These are phyloP conservation scores for Nakaseomyces glabratus DNA, from an alignment of 1,139 yeast genomes.

Conservation along the genomic window DNA sequence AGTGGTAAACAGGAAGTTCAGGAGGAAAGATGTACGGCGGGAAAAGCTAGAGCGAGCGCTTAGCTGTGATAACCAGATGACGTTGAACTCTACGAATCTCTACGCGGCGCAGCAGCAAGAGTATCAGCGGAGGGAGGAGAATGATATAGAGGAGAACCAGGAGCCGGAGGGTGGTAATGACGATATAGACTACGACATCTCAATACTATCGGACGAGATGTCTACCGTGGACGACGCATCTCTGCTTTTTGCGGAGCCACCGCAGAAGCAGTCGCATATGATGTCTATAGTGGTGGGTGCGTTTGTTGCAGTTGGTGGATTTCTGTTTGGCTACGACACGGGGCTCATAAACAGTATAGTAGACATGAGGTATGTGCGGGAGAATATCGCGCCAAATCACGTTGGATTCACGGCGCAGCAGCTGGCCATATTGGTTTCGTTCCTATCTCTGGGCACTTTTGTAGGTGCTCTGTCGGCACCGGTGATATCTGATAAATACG, in stretches of 20 bases:
- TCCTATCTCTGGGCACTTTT: slow-evolving; percentile 66
- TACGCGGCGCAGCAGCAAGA: neutral
- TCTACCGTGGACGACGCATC: slow-evolving; percentile 16
- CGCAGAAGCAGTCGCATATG: slow-evolving; percentile 41
- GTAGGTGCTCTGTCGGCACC: slow-evolving; percentile 71
- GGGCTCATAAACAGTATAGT: slow-evolving; percentile 66
- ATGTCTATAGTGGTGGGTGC: slow-evolving; percentile 62
- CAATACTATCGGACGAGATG: slow-evolving; percentile 11
- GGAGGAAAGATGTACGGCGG: neutral
- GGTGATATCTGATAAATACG: slow-evolving; percentile 52
- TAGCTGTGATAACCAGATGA: neutral
- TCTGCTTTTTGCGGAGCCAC: slow-evolving; percentile 20
- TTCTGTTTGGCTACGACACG: slow-evolving; percentile 76
- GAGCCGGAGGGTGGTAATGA: slow-evolving; percentile 7
- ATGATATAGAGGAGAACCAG: neutral
- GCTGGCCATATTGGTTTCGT: slow-evolving; percentile 60
- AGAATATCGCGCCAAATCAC: slow-evolving; percentile 43
- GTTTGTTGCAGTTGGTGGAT: slow-evolving; percentile 76
- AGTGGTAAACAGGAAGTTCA: too few species aligned
- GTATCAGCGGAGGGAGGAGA: too few species aligned
- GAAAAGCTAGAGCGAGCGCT: neutral
- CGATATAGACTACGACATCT: slow-evolving; percentile 9
- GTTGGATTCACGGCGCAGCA: slow-evolving; percentile 47
- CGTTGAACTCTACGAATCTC: slow-evolving; percentile 2
- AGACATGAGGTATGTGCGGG: slow-evolving; percentile 57